Percentiles rank a stretch among this genome's conserved stretches.
These are phyloP conservation scores for Vinca major DNA, from an alignment of 305 asterid species.

Conservation along the genomic window DNA sequence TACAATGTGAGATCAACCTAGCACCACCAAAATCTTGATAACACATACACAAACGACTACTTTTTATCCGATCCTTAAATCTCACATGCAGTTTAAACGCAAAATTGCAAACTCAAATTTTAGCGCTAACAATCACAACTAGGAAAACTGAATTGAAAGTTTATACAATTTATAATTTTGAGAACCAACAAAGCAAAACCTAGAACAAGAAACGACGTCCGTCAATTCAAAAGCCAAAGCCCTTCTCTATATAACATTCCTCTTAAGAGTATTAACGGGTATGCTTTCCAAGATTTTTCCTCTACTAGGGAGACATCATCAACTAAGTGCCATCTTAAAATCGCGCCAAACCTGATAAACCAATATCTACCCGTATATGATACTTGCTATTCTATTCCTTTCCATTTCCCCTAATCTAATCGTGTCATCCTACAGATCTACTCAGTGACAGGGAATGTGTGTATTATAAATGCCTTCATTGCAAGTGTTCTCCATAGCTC, in stretches of 20 bases:
- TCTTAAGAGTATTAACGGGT: neutral
- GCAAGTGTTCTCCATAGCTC: neutral
- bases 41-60: no score
- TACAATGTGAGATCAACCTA: neutral
- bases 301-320: neutral
- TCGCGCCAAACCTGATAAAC: neutral
- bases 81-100: neutral
- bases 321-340: neutral
- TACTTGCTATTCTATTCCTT: neutral
- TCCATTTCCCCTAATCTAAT: neutral
- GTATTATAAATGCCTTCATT: neutral
- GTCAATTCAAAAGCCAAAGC: neutral
- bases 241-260: neutral
- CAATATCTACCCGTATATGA: neutral
- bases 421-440: neutral
- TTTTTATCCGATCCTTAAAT: neutral
- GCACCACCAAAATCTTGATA: neutral
- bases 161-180: neutral
- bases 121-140: neutral
- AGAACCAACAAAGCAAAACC: neutral
- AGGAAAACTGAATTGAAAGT: neutral
- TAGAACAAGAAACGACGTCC: neutral
- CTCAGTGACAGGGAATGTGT: neutral
- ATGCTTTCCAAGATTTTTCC: neutral
- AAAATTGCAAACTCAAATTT: neutral